Base-by-base conservation (phyloP, 2,329 filamentous ascomycete species). In the Sporothrix dimorphospora region DNA sequence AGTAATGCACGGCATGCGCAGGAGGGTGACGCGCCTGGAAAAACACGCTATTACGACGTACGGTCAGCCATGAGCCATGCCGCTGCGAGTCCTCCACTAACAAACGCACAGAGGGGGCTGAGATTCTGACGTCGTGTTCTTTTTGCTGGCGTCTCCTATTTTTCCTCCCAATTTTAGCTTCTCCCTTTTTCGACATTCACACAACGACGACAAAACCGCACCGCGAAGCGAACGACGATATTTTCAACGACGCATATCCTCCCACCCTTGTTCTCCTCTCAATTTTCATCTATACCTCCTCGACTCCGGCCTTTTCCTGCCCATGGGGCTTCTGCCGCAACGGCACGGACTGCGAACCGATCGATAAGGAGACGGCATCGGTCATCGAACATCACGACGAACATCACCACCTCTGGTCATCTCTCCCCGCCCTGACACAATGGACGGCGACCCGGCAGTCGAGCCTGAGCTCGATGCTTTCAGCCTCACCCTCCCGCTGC, bases 401-500 rank as follows among this genome's bases (percentile, higher is more conserved):
- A 61, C 40, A 27, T 16, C 34, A 42, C 19, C 38, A 24, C 65
- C 40, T 24, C 14, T 24, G 12, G 7, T 21, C 69, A 72, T 74
- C 67, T 9, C 47, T 7, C 53, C n/a, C 65, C 27, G 12, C 14
- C 16, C 12, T 11, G 5, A 9, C 77, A 78, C 79, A 79, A 93
- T 93, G 91, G 91, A 93, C 83, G 90, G 89, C 83, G 91, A 93
- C 84, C 89, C 90, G 74, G 88, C 88, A 77, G 90, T 92, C 77
- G 90, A 92, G 83, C 81, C 85, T 74, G 82, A 85, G 83, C 89
- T 97, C 81, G 94, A 98, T 86, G 87, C 89, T 81, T 96, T 98
- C 86, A 94, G 92, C 87, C 85, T 93, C 79, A 86, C 92, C 75
- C 91, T 98, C 76, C 96, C 95, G 69, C 86, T 98, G 74, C 95